Base-by-base conservation (phyloP, 2,329 filamentous ascomycete species). In the Grosmannia penicillata region DNA sequence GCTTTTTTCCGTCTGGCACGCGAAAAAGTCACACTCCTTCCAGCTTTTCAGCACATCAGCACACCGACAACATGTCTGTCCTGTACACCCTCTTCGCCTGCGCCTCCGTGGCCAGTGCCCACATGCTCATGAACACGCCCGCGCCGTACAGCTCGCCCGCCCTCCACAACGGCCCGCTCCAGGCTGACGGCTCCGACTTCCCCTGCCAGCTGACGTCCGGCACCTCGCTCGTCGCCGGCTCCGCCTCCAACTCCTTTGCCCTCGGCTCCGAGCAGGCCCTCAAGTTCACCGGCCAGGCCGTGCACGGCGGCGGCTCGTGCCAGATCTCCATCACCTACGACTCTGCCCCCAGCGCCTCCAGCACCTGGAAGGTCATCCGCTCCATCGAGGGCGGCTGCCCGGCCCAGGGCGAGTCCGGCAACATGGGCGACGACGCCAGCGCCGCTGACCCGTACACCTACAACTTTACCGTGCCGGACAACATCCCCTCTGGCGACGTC, bases 291-390 rank as follows among this genome's bases (percentile, higher is more conserved):
- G 87, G 86, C 26, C 62, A 67, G 35, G 87, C 86, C 3, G 75
- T 78, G 0, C 91, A 98, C 49, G 87, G 87, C 15, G 91, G 91
- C 38, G 91, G 91, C 0, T 93, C 84, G 0, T 96, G 91, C 62
- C 91, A 98, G 51, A 61, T 96, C 41, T 81, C 79, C 8, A 63
- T 98, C 49, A 91, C 87, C 0, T 85, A 82, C 15, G 89, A 95
- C 48, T 62, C 67, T 10, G 60, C 68, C 11, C 77, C 86, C 1
- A 77, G 72, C 21, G 72, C 70, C 47, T 56, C 71, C 47, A 79
- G 74, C 0, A 68, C 71, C 18, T 98, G 81, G 77, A 86, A 87
- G 56, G 89, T 95, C 45, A 87, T 98, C 56, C 76, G 91, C 53
- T 89, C 81, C 0, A 82, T 86, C 22, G 70, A 86, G 43, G 89